These are phyloP conservation scores for Themeda triandra DNA, from an alignment of 176 grass and related monocot genomes.

Conservation along the genomic window DNA sequence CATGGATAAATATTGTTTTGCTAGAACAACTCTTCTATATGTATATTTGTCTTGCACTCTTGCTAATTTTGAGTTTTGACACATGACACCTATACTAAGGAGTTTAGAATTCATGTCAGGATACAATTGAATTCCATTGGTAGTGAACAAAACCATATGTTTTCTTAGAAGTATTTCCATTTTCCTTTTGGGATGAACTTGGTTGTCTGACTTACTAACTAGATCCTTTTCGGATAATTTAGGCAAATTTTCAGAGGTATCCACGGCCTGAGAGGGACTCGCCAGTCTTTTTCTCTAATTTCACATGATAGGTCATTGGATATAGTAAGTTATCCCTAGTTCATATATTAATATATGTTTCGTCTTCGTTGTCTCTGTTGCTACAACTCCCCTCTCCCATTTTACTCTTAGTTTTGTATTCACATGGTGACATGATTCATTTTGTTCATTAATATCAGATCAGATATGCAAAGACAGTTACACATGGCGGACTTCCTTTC, in stretches of 20 bases:
- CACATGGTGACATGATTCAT: neutral
- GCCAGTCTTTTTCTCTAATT: no score
- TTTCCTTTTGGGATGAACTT: neutral
- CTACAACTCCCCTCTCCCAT: neutral
- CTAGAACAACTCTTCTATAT: no score
- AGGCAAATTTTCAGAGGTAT: slow-evolving; percentile 99
- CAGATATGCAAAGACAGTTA: no score
- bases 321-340: no score
- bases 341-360: slow-evolving; percentile 5
- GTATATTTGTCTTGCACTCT: no score
- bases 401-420: slow-evolving; percentile 2
- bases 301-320: no score
- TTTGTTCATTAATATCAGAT: no score
- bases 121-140: neutral
- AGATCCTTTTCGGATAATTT: slow-evolving; percentile 8
- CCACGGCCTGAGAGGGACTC: slow-evolving; percentile 99
- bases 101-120: slow-evolving; percentile 14
- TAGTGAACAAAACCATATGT: neutral
- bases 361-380: slow-evolving; percentile 35
- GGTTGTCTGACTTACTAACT: neutral
- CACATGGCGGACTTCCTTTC: no score
- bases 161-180: no score
- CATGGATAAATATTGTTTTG: no score
- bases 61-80: no score
- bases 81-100: neutral